These are phyloP conservation scores for Xylaria sp. DNA, from an alignment of 2,329 filamentous ascomycete genomes.

Conservation along the genomic window DNA sequence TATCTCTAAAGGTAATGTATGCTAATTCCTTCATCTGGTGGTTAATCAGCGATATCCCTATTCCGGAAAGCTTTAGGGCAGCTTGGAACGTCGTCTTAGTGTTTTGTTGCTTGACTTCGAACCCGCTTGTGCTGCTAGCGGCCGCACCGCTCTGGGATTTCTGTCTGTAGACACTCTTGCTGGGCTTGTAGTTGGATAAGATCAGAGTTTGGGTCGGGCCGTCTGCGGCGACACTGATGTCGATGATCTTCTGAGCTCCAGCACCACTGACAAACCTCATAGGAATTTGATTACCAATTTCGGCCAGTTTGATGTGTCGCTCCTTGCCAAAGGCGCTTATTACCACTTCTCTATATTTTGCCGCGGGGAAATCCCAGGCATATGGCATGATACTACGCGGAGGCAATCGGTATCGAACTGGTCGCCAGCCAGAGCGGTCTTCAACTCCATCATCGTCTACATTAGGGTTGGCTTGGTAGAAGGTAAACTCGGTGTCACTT, in stretches of 20 bases:
- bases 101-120: constrained; percentile 93
- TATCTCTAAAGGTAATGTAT: constrained; percentile 90
- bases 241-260: constrained; percentile 83
- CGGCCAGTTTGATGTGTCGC: constrained; percentile 89
- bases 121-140: constrained; percentile 68
- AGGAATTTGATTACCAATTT: constrained; percentile 94
- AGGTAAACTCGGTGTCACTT: constrained; percentile 94
- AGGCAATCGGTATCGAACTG: constrained; percentile 89
- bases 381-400: constrained; percentile 99
- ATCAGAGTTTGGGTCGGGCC: constrained; percentile 95
- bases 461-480: constrained; percentile 93
- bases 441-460: constrained; percentile 87
- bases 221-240: constrained; percentile 94
- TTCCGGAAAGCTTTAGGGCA: constrained; percentile 84
- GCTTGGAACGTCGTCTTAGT: constrained; percentile 88
- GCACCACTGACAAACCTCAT: constrained; percentile 80
- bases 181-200: constrained; percentile 89
- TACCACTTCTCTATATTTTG: constrained; percentile 93
- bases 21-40: constrained; percentile 88
- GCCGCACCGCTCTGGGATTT: constrained; percentile 59
- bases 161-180: constrained; percentile 84
- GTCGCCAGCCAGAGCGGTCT: constrained; percentile 87
- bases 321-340: constrained; percentile 80
- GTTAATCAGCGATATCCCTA: constrained; percentile 94
- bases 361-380: constrained; percentile 97